A percentile compares a stretch with the other conserved stretches of the same genome.
Conservation (phyloP, 2,329 filamentous ascomycete species). For the Colletotrichum falcatum region DNA sequence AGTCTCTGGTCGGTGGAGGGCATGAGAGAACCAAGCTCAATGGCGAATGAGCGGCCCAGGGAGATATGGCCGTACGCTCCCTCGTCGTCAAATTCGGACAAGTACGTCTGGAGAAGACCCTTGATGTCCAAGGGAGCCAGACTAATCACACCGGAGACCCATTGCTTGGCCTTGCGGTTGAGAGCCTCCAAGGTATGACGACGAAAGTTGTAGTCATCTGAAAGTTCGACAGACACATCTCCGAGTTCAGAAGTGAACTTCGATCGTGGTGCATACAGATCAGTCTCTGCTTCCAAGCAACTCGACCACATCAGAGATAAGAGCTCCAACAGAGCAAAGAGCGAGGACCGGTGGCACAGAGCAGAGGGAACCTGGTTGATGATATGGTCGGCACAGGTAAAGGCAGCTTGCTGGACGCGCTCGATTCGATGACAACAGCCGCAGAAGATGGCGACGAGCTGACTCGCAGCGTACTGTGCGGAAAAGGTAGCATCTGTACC, state of each 20-base stretch:
- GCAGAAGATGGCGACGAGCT: constrained; percentile 87
- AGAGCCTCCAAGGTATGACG: constrained; percentile 82
- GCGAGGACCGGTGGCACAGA: constrained; percentile 87
- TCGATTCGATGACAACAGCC: constrained; percentile 94
- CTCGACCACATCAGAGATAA: constrained; percentile 95
- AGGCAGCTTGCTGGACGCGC: constrained; percentile 89
- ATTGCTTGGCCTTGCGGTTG: constrained; percentile 79
- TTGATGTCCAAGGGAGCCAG: constrained; percentile 94
- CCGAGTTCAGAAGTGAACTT: constrained; percentile 82
- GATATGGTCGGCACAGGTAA: constrained; percentile 85
- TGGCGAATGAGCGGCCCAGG: constrained; percentile 90
- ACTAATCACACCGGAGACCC: constrained; percentile 85
- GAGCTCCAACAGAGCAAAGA: constrained; percentile 93
- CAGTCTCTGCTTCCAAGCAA: constrained; percentile 93
- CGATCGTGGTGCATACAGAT: constrained; percentile 89
- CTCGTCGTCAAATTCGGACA: constrained; percentile 94
- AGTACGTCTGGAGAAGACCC: constrained; percentile 92
- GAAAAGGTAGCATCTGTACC: constrained; percentile 83
- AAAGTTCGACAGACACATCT: constrained; percentile 87
- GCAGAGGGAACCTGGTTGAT: constrained; percentile 88
- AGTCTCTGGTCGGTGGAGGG: constrained; percentile 89
- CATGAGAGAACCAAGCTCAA: constrained; percentile 90
- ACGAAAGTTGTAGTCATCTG: constrained; percentile 89
- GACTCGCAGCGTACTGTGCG: constrained; percentile 89
- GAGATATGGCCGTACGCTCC: constrained; percentile 92